Base-by-base conservation (phyloP, 2,329 filamentous ascomycete genomes). In the Epichloe bromicola region DNA sequence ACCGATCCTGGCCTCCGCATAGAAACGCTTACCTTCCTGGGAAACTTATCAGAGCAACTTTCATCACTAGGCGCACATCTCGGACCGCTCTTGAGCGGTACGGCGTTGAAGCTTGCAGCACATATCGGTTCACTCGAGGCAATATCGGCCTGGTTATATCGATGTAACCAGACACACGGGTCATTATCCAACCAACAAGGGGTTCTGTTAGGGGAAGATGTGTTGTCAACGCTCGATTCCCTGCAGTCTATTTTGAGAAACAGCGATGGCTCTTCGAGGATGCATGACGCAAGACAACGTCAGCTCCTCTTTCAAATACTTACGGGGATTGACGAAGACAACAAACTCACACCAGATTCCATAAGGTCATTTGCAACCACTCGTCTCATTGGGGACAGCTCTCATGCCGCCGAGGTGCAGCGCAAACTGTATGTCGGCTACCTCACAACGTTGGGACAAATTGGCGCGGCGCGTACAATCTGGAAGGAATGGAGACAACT, bases 21-120 rank as follows among this genome's bases (percentile, higher is more conserved):
- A 5, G 55, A 63, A 46, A 55, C 55, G 11, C 57, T 74, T 39
- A 54, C 59, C 1, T 65, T 74, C 47, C 55, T 75, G 23, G 70
- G 72, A 49, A 71, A 73, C 53, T 50, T 74, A 14, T 56, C 61
- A 26, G 59, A 68, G 42, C 64, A 62, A 42, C 57, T 71, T 10
- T 57, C 62, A 3, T 53, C 53, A 7, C 51, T 58, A 19, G 55
- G 53, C 5, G 47, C 56, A 6, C 51, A 56, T 23, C 43, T 69
- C 5, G 59, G 64, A 12, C 42, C 54, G 0, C 44, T 59, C 2
- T 53, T 73, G 8, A 60, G 62, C 41, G 58, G 59, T 15, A 51
- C 64, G 33, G 66, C 59, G 1, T 52, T 69, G 47, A 55, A 52
- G 46, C 52, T 65, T 38, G 66, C 68, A 20, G 63, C 63, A 30